Evolutionary conservation across 257 asterid species (phyloP), one percentile per base, ranked within the genome.

Genomic region (Solanum gandarillasii): DNA sequence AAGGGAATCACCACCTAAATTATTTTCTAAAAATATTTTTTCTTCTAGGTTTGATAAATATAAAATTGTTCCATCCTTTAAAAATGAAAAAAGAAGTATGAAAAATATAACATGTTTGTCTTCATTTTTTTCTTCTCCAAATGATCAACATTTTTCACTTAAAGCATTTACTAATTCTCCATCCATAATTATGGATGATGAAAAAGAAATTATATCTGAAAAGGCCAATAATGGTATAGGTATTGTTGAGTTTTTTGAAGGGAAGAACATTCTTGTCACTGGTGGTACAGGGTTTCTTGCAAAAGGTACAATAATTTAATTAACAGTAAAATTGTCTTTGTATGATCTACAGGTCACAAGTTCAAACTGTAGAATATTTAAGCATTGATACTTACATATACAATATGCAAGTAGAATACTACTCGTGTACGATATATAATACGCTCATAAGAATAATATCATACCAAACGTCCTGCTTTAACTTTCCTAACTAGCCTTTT

Each of bases 271-370:
- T 75, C 88, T 95, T 48, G 65, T 95, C 6, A 95, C 98, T 4
- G 98, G 98, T 36, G 96, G 93, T 3, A 95, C 98, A 4, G 98
- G 96, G 7, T 94, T 94, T 27, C 89, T 95, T 23, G 98, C 95
- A 12, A 95, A 94, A 94, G 97, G 98, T 93, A 73, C 5, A 65
- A 12, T 68, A 27, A 29, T 68, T 27, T 68, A 29, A 27, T 29
- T 13, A 68, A 6, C 10, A 14, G 0, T 68, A 68, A 68, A 6
- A 2, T 25, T 6, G 1, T 68, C 21, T 27, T 2, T 3, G 5
- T 68, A 12, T 27, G 4, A 68, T 1, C 20, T 27, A 12, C 1
- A 68, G 1, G 21, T 29, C 21, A 68, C 62, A 55, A 55, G n/a
- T 55, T 55, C n/a, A 0, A 55, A 55, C 9, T 0, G 4, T 55